Conservation (phyloP, 768 basidiomycete genomes). For the Polyporus arcularius region DNA sequence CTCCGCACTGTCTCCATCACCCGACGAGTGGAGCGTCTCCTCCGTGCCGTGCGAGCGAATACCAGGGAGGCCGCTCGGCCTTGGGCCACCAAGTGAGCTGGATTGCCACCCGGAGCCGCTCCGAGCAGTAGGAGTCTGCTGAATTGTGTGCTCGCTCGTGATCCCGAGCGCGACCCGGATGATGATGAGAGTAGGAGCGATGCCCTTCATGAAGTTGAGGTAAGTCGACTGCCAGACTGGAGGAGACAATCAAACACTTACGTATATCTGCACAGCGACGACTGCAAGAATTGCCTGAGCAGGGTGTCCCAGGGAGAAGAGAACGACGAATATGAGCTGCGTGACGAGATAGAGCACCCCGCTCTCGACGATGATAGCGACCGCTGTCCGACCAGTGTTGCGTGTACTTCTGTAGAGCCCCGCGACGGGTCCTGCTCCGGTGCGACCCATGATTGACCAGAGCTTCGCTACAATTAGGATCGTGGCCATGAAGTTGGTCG, state of each 20-base stretch:
- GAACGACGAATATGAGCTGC: constrained; percentile 40
- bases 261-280: constrained; percentile 43
- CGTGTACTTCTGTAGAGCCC: too few relatives aligned
- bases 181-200: constrained; percentile 22
- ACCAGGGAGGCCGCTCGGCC: too few relatives aligned
- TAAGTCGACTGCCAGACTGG: too few relatives aligned
- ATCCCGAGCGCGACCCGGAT: constrained; percentile 18
- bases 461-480: constrained; percentile 42
- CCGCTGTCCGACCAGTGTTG: background rate
- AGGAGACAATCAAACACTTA: constrained; percentile 19
- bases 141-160: background rate
- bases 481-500: constrained; percentile 44
- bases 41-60: too few relatives aligned
- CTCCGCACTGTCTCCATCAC: too few relatives aligned
- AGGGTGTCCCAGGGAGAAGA: constrained; percentile 35
- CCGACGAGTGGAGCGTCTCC: background rate
- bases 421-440: too few relatives aligned
- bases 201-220: constrained; percentile 10
- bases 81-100: too few relatives aligned
- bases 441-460: constrained; percentile 25
- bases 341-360: constrained; percentile 39
- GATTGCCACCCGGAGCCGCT: too few relatives aligned
- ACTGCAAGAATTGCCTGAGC: constrained; percentile 38
- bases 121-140: too few relatives aligned
- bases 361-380: constrained; percentile 38